These are phyloP conservation scores for Ilex paraguariensis DNA, from an alignment of 305 asterid genomes.

Conservation along the genomic window DNA sequence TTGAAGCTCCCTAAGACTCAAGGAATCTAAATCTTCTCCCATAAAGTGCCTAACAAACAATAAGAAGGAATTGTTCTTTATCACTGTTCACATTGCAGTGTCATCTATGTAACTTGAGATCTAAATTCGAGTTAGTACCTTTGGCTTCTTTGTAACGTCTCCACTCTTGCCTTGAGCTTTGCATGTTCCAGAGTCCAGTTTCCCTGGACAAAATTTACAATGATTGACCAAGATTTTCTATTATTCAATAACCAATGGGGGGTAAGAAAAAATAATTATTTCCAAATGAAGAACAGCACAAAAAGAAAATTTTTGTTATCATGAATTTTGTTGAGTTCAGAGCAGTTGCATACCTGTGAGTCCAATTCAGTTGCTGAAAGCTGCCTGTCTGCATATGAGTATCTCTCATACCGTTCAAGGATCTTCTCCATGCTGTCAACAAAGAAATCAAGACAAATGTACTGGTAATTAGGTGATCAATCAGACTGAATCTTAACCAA, in stretches of 20 bases:
- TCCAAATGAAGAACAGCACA: no score
- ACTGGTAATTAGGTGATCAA: no score
- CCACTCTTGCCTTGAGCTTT: slow-evolving; percentile 75
- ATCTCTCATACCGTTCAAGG: slow-evolving; percentile 72
- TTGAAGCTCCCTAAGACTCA: slow-evolving; percentile 61
- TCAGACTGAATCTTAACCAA: no score
- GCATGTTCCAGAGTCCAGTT: slow-evolving; percentile 67
- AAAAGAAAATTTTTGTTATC: not conserved
- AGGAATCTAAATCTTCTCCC: slow-evolving; percentile 62
- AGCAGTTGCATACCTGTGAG: slow-evolving; percentile 36
- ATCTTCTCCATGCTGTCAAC: slow-evolving; percentile 73
- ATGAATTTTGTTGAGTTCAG: not conserved
- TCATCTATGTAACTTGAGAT: not conserved
- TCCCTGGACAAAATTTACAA: slow-evolving; percentile 31
- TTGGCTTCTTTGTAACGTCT: slow-evolving; percentile 59
- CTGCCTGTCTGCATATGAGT: slow-evolving; percentile 60
- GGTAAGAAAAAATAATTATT: not conserved
- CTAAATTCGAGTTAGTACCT: slow-evolving; percentile 27
- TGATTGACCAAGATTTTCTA: no score
- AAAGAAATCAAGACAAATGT: not conserved
- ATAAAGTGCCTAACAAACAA: slow-evolving; percentile 43
- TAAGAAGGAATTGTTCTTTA: not conserved
- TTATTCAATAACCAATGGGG: no score
- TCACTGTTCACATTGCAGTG: not conserved
- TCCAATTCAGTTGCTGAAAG: slow-evolving; percentile 30